Evolutionary conservation across 768 basidiomycete genomes (phyloP).

Genomic region (Cyathus striatus): DNA sequence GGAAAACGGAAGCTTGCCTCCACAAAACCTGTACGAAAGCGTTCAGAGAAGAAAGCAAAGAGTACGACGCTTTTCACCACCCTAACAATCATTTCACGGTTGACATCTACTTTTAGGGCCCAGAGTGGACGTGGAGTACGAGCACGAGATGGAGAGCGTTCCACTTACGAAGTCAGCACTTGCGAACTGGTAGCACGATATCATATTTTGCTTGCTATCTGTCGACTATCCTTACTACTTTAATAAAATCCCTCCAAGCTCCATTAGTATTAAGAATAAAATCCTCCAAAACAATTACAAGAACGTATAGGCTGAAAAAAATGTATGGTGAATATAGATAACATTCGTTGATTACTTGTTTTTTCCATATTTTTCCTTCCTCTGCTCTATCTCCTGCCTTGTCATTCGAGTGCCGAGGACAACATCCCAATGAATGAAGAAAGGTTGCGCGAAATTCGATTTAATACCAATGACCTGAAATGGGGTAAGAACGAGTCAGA

Average conservation of each 20-base stretch:
- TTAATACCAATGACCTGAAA: slow-evolving; percentile 77
- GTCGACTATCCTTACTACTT: not conserved
- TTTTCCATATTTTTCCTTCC: slow-evolving; percentile 33
- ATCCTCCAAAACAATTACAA: too few relatives aligned
- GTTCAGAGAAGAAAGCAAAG: slow-evolving; percentile 56
- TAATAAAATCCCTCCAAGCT: not conserved
- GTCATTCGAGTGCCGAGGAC: slow-evolving; percentile 84
- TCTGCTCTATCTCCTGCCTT: slow-evolving; percentile 54
- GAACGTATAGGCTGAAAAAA: not conserved
- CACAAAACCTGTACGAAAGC: slow-evolving; percentile 42
- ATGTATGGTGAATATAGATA: not conserved
- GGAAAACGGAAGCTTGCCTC: slow-evolving; percentile 65
- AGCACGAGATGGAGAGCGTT: slow-evolving; percentile 79
- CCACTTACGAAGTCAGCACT: slow-evolving; percentile 47
- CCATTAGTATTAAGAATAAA: too few relatives aligned
- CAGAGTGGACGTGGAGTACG: slow-evolving; percentile 93
- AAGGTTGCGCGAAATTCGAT: slow-evolving; percentile 93
- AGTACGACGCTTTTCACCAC: slow-evolving; percentile 37
- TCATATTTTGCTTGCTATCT: not conserved
- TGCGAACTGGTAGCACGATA: slow-evolving; percentile 52
- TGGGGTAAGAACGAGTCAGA: not conserved
- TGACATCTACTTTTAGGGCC: slow-evolving; percentile 37
- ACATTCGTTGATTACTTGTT: slow-evolving; percentile 18
- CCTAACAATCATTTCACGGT: slow-evolving; percentile 1
- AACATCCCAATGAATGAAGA: slow-evolving; percentile 92